Conservation (phyloP, 306 rosid species). For the Lathyrus oleraceus region DNA sequence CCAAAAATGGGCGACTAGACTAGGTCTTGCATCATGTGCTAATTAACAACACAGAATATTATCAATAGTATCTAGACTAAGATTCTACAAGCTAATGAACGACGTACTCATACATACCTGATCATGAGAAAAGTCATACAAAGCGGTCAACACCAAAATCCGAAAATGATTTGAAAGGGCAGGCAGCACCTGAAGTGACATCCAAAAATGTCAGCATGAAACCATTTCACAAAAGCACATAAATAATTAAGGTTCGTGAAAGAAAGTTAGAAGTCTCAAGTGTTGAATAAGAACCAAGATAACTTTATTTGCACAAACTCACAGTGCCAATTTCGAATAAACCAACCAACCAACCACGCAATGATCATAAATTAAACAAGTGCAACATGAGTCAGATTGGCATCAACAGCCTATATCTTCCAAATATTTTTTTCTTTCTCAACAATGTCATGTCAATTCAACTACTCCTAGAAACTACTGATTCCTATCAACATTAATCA, state of each 20-base stretch:
- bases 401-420: conserved; percentile 14
- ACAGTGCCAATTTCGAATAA: neutral
- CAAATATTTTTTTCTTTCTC: neutral
- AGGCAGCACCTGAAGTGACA: conserved; percentile 22
- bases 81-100: neutral
- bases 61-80: neutral
- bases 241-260: neutral
- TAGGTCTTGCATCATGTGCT: neutral
- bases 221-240: conserved; percentile 20
- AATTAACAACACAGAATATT: neutral
- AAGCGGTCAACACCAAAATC: conserved; percentile 8
- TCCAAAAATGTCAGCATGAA: conserved; percentile 23
- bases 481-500: neutral
- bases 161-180: conserved; percentile 18
- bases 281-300: conserved; percentile 8
- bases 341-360: neutral
- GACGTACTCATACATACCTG: conserved; percentile 35
- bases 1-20: conserved; percentile 1
- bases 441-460: conserved; percentile 22
- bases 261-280: neutral
- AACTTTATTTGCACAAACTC: neutral
- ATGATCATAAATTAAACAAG: neutral
- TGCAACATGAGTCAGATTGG: neutral
- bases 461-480: neutral
- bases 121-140: conserved; percentile 7